These are phyloP conservation scores for Themeda triandra DNA, from an alignment of 176 grass and related monocot genomes.

Conservation along the genomic window DNA sequence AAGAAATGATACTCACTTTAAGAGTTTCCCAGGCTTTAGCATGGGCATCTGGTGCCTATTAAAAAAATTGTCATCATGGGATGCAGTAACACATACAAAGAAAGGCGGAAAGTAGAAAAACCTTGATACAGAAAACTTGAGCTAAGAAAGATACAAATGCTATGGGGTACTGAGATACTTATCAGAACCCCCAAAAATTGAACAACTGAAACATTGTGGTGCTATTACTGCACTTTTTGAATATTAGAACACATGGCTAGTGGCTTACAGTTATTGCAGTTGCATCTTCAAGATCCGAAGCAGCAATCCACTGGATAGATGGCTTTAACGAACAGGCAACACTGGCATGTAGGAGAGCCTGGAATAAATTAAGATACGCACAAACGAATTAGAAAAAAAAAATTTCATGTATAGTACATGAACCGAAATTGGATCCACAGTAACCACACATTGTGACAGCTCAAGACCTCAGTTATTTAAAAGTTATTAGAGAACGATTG, in stretches of 20 bases:
- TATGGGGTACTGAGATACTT: not conserved
- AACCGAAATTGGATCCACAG: not conserved
- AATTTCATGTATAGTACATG: slow-evolving; percentile 1
- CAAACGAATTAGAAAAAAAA: slow-evolving; percentile 20
- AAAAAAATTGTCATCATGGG: slow-evolving; percentile 6
- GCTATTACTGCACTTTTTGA: not conserved
- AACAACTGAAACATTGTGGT: not conserved
- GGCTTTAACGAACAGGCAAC: slow-evolving; percentile 74
- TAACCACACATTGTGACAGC: not conserved
- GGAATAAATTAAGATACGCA: slow-evolving; percentile 32
- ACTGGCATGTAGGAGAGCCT: slow-evolving; percentile 91
- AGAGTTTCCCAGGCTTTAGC: slow-evolving; percentile 83
- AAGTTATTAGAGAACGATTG: slow-evolving; percentile 5
- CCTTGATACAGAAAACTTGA: not conserved
- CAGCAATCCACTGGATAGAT: slow-evolving; percentile 90
- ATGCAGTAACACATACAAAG: not conserved
- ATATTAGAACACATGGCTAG: slow-evolving; percentile 13
- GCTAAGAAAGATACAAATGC: not conserved
- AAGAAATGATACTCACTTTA: slow-evolving; percentile 45
- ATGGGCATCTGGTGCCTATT: slow-evolving; percentile 76
- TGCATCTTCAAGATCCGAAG: slow-evolving; percentile 96
- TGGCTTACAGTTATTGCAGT: slow-evolving; percentile 59
- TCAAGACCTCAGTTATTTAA: slow-evolving; percentile 1
- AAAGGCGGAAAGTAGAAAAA: not conserved
- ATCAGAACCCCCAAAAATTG: not conserved